Evolutionary conservation across 2,329 filamentous ascomycete species (phyloP).

Genomic region (Aspergillus calidoustus): DNA sequence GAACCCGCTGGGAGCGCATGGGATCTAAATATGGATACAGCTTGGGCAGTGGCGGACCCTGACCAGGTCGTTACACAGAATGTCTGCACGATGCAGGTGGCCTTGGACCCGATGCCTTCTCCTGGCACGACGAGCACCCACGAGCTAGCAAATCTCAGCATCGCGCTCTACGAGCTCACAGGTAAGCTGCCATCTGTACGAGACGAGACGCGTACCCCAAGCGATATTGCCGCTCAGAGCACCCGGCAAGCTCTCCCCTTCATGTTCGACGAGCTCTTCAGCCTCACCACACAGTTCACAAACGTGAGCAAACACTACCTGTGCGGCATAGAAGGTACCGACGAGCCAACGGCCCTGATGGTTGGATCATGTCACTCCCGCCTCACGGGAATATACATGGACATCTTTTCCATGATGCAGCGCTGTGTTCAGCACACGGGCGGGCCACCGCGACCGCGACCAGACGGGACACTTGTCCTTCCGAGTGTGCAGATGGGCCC

Average conservation of each 20-base stretch:
- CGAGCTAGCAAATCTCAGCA: not conserved
- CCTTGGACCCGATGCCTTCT: not conserved
- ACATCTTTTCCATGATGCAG: not conserved
- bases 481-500: not conserved
- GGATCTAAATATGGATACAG: not conserved
- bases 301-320: not conserved
- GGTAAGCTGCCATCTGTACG: not conserved
- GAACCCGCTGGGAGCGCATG: not conserved
- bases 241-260: not conserved
- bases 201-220: not conserved
- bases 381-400: not conserved
- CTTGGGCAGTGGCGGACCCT: not conserved
- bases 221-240: not conserved
- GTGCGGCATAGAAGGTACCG: not conserved
- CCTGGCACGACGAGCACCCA: not conserved
- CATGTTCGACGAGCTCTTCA: not conserved
- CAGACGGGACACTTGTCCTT: not conserved
- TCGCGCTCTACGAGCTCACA: not conserved
- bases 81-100: not conserved
- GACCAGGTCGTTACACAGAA: not conserved
- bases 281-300: not conserved
- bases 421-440: not conserved
- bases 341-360: not conserved
- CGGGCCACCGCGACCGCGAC: not conserved
- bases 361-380: not conserved